A percentile compares a stretch with the other conserved stretches of the same genome.
These are phyloP conservation scores for Ustilago bromivora DNA, from an alignment of 1,284 basidiomycete genomes.

Conservation along the genomic window DNA sequence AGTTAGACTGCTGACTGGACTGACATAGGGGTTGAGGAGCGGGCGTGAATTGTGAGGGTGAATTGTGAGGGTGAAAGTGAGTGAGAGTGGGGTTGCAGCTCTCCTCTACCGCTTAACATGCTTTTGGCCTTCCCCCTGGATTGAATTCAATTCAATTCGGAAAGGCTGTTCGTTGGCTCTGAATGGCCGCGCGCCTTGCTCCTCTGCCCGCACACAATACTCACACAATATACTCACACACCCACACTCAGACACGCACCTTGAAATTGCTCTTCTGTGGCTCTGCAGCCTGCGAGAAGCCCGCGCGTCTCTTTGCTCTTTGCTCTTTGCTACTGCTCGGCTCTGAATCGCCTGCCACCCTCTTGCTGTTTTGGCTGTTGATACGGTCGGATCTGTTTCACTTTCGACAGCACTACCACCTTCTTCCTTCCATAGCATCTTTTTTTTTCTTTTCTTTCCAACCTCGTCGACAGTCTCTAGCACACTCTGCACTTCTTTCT, in stretches of 20 bases:
- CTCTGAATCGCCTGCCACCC: neutral
- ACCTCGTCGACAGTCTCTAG: neutral
- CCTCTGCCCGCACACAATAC: neutral
- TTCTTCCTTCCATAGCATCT: neutral
- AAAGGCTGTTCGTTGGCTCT: constrained; percentile 1
- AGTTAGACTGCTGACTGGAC: neutral
- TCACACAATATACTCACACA: neutral
- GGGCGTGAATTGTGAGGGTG: neutral
- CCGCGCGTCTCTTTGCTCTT: neutral
- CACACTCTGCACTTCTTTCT: neutral
- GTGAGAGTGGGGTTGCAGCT: neutral
- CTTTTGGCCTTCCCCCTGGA: neutral
- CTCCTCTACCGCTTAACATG: neutral
- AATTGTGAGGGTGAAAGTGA: neutral
- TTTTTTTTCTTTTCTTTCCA: neutral
- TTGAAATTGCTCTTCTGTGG: constrained; percentile 2
- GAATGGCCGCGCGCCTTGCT: neutral
- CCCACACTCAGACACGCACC: neutral
- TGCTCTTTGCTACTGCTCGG: constrained; percentile 2
- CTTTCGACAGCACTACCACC: neutral
- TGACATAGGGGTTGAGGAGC: constrained; percentile 4
- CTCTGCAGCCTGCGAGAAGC: constrained; percentile 8
- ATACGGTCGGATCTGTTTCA: neutral
- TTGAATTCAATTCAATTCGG: neutral
- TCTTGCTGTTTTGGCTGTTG: constrained; percentile 13